phyloP scores from a whole-genome alignment of 2,329 filamentous ascomycete species.

The Harringtonia aguacate region DNA sequence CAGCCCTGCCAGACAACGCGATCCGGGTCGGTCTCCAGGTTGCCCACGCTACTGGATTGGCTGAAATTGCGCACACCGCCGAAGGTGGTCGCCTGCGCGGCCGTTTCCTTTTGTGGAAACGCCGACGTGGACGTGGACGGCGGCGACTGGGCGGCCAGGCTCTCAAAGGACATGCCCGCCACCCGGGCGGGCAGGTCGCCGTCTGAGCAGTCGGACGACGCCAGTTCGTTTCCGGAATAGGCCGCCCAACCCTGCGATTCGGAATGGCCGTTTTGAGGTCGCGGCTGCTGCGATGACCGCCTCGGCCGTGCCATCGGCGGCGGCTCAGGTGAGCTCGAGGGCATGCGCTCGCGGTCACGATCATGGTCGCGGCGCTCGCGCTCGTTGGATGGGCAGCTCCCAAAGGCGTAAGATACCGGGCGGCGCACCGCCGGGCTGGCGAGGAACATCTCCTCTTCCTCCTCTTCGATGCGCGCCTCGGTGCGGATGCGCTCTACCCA shows the following conservation, averaged over 20 bases:
- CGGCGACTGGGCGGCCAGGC: slow-evolving; percentile 29
- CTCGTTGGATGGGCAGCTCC: background rate
- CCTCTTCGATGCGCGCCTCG: slow-evolving; percentile 76
- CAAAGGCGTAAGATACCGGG: slow-evolving; percentile 28
- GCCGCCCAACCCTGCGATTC: slow-evolving; percentile 45
- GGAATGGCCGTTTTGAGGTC: slow-evolving; percentile 22
- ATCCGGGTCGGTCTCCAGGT: slow-evolving; percentile 57
- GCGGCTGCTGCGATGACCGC: slow-evolving; percentile 41
- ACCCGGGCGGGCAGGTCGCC: slow-evolving; percentile 34
- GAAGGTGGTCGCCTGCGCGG: background rate
- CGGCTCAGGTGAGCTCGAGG: slow-evolving; percentile 54
- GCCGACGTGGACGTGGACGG: slow-evolving; percentile 5
- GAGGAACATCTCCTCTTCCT: slow-evolving; percentile 73
- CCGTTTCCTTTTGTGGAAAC: background rate
- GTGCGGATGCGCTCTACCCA: slow-evolving; percentile 78
- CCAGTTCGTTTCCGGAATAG: slow-evolving; percentile 53
- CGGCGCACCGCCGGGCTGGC: slow-evolving; percentile 51
- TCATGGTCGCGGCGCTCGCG: background rate
- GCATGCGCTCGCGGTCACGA: slow-evolving; percentile 28
- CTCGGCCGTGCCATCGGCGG: slow-evolving; percentile 30
- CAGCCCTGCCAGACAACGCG: slow-evolving; percentile 91
- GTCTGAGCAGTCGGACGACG: slow-evolving; percentile 83
- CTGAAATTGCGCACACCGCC: slow-evolving; percentile 35
- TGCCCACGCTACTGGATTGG: slow-evolving; percentile 45
- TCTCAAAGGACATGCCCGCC: slow-evolving; percentile 42